Percentiles rank a stretch among this genome's conserved stretches.
These are phyloP conservation scores for Alternaria gaisen DNA, from an alignment of 2,329 filamentous ascomycete species.

Conservation along the genomic window DNA sequence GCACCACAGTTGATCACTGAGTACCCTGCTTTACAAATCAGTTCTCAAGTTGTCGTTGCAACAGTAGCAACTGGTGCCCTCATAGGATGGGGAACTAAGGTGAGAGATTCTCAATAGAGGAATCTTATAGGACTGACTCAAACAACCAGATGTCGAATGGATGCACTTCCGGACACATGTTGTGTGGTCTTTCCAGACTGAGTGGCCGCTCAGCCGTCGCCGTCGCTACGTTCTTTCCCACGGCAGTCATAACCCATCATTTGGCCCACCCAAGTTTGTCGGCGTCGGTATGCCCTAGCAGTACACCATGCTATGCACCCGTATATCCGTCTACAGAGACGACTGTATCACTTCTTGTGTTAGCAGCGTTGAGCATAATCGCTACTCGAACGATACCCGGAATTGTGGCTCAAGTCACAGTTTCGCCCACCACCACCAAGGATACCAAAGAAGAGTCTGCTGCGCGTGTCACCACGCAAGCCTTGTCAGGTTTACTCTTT, in stretches of 20 bases:
- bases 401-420: slow-evolving; percentile 25
- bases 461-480: slow-evolving; percentile 52
- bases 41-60: slow-evolving; percentile 47
- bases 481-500: slow-evolving; percentile 60
- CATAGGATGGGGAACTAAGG: slow-evolving; percentile 64
- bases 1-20: slow-evolving; percentile 57
- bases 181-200: slow-evolving; percentile 61
- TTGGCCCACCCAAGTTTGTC: slow-evolving; percentile 55
- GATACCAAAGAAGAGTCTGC: slow-evolving; percentile 19
- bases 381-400: slow-evolving; percentile 34
- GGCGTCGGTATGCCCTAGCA: slow-evolving; percentile 47
- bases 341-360: slow-evolving; percentile 48
- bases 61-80: slow-evolving; percentile 56
- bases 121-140: slow-evolving; percentile 15
- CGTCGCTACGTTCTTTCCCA: slow-evolving; percentile 47
- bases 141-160: slow-evolving; percentile 49
- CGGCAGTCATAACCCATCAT: slow-evolving; percentile 46
- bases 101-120: slow-evolving; percentile 29
- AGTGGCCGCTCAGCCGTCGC: slow-evolving; percentile 61
- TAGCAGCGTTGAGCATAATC: slow-evolving; percentile 40
- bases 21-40: slow-evolving; percentile 51
- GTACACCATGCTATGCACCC: slow-evolving; percentile 57
- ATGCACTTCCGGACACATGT: slow-evolving; percentile 66
- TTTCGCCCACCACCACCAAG: not conserved
- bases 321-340: slow-evolving; percentile 51